Evolutionary conservation across 2,329 filamentous ascomycete species (phyloP).

Genomic region (Cordyceps farinosa): DNA sequence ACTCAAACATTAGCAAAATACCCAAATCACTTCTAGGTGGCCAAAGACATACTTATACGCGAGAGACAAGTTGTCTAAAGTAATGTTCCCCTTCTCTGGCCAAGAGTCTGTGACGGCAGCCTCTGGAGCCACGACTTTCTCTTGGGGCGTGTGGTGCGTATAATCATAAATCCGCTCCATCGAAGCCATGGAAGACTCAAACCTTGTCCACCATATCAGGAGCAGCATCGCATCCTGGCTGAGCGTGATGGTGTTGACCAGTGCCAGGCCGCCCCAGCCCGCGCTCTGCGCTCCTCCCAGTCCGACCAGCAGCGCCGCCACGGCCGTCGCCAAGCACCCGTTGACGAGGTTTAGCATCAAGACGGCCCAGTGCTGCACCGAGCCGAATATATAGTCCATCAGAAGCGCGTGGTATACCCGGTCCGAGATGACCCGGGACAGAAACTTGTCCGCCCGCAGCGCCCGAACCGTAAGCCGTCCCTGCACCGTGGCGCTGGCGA

Average conservation of each 20-base stretch:
- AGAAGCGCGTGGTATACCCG: neutral
- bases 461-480: neutral
- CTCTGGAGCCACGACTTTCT: neutral
- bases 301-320: slow-evolving; percentile 1
- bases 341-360: neutral
- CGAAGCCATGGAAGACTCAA: slow-evolving; percentile 1
- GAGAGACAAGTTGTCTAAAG: neutral
- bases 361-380: neutral
- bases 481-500: neutral
- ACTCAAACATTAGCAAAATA: too few species aligned
- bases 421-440: neutral
- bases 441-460: neutral
- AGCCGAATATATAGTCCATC: neutral
- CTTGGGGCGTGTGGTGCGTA: neutral
- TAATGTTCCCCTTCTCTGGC: neutral
- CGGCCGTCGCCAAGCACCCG: neutral
- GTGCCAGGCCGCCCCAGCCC: neutral
- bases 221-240: neutral
- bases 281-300: neutral
- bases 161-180: slow-evolving; percentile 8
- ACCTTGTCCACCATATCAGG: slow-evolving; percentile 1
- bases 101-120: neutral
- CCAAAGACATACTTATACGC: neutral
- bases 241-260: neutral
- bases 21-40: neutral